These are phyloP conservation scores for Malus hybrid DNA, from an alignment of 331 rosid genomes.

Conservation along the genomic window DNA sequence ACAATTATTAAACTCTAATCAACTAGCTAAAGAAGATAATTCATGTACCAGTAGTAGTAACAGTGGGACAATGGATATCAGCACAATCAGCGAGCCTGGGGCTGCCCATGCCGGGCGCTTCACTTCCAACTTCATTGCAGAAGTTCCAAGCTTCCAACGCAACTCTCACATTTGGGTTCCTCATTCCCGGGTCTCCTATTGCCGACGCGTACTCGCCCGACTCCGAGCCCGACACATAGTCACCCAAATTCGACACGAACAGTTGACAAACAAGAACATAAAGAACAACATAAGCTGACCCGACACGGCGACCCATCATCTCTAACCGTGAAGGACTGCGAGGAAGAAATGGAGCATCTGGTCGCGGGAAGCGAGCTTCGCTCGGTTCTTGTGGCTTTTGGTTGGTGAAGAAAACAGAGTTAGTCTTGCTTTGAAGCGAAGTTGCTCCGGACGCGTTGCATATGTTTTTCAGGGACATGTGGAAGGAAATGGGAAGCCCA, in stretches of 20 bases:
- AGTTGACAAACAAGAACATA: constrained; percentile 7
- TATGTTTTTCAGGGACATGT: too few relatives aligned
- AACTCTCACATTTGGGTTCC: constrained; percentile 38
- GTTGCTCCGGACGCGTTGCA: too few relatives aligned
- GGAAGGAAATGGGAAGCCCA: too few relatives aligned
- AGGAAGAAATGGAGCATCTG: neutral
- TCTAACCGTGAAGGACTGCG: neutral
- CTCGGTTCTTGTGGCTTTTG: neutral
- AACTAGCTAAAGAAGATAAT: neutral
- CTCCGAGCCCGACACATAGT: neutral
- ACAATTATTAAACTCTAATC: neutral
- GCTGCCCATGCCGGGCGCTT: constrained; percentile 53
- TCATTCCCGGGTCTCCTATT: constrained; percentile 53
- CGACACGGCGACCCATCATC: constrained; percentile 6
- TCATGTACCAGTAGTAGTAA: constrained; percentile 10
- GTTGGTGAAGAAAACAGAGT: neutral
- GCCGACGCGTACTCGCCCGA: constrained; percentile 24
- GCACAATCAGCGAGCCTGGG: constrained; percentile 56
- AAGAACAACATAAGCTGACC: constrained; percentile 2
- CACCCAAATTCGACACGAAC: constrained; percentile 1
- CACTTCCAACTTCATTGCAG: constrained; percentile 52
- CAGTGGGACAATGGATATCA: constrained; percentile 23
- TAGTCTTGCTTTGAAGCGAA: too few relatives aligned
- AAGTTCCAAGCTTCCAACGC: constrained; percentile 58
- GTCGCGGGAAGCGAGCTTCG: neutral